These are phyloP conservation scores for Mucor circinelloides DNA, from an alignment of 371 early-diverging fungal species.

Conservation along the genomic window DNA sequence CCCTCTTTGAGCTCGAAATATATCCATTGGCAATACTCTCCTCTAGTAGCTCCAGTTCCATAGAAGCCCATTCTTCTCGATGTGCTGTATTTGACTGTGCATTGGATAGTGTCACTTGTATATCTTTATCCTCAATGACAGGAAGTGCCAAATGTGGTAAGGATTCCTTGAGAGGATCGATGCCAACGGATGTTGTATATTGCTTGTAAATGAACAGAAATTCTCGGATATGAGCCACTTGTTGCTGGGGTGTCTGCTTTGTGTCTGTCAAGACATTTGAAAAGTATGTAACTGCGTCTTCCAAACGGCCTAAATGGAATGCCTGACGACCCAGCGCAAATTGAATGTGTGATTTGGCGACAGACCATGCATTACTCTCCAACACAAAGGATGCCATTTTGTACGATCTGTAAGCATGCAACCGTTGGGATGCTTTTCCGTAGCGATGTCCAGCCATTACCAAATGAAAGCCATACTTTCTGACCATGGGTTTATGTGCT, in stretches of 20 bases:
- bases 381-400: constrained; percentile 62
- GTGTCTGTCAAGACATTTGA: constrained; percentile 67
- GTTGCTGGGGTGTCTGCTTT: constrained; percentile 69
- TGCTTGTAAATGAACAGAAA: constrained; percentile 79
- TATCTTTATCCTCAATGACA: constrained; percentile 42
- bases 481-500: constrained; percentile 60
- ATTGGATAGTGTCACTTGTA: constrained; percentile 56
- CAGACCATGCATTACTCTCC: constrained; percentile 71
- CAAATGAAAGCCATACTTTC: constrained; percentile 88
- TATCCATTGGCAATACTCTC: constrained; percentile 45
- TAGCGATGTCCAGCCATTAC: constrained; percentile 88
- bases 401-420: constrained; percentile 81
- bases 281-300: constrained; percentile 64
- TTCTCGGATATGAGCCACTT: constrained; percentile 74
- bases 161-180: constrained; percentile 44
- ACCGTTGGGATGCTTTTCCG: constrained; percentile 67
- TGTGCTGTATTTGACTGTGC: constrained; percentile 39
- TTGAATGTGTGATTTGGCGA: constrained; percentile 85
- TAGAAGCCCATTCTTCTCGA: constrained; percentile 61
- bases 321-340: constrained; percentile 85
- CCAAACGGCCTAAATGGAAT: constrained; percentile 60
- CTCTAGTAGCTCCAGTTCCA: constrained; percentile 67
- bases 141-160: constrained; percentile 55
- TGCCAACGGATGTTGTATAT: constrained; percentile 39
- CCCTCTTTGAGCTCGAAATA: constrained; percentile 41